Evolutionary conservation across 441 rosid species (phyloP), one percentile per base, ranked within the genome.

Genomic region (Arabidopsis lyrata): DNA sequence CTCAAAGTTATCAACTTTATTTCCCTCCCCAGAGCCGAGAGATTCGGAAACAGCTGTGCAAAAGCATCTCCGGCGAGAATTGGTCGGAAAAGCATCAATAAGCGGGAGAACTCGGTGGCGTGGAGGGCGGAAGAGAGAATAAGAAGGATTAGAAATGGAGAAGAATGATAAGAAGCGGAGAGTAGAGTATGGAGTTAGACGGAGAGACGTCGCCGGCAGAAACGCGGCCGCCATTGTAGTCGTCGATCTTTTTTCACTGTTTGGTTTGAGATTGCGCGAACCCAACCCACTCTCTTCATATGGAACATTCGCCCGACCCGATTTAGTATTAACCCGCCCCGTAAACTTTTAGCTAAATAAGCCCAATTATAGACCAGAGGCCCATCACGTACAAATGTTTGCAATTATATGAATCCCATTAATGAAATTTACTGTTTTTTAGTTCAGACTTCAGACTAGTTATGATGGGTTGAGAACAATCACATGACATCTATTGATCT

Each of bases 171-270:
- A 66, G 74, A 79, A 70, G 3, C 82, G 76, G 54, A 74, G 72
- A 70, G 78, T 13, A 39, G 78, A 68, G 57, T 24, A 20, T 2
- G 47, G 69, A 42, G 54, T 74, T 27, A 74, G 56, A 31, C 82
- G 76, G 64, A 78, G 82, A 60, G 82, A 32, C 0, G 78, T 57
- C 70, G 74, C 77, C 76, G 82, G 82, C 31, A 60, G 35, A 60
- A 79, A 65, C 63, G 73, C 65, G 45, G 76, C 82, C 75, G 78
- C 78, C 81, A 78, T 77, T 61, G 8, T 44, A 16, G 8, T 47
- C 52, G n/a, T n/a, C n/a, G 14, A 5, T 18, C 5, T 48, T 7
- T 6, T 48, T 7, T 6, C 52, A 22, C 15, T 59, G 57, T 47
- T 58, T 70, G 5, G 57, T 47, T 58, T 70, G 5, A 15, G 42